Base-by-base conservation (phyloP, 257 asterid genomes). In the Thymus mandschuricus region DNA sequence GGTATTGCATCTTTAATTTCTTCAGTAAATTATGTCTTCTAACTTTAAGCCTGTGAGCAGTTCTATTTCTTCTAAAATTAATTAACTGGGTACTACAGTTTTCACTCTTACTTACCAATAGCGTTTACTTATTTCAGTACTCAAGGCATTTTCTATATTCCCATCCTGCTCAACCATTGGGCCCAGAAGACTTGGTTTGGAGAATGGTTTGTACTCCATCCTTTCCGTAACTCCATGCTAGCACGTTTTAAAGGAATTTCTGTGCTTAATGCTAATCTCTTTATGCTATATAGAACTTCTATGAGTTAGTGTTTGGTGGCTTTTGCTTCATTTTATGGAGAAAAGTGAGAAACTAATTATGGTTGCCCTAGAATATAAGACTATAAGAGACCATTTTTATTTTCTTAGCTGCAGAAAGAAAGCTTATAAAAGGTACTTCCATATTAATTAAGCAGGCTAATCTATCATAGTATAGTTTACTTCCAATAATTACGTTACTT, bases 171-270 rank as follows among this genome's bases (percentile, higher is more conserved):
- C 85, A 83, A 80, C 94, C 88, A 10, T 10, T 92, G 86, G 99
- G 99, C 64, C 96, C 99, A 10, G 99, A 95, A 79, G 99, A 95
- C 83, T 83, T 92, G 45, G 83, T 75, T 46, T 95, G 98, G 98
- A 88, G 97, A 92, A 89, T 92, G 99, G 98, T 92, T 74, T 57
- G 94, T 78, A 29, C 66, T 61, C 80, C 27, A 59, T 50, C 58
- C 72, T 66, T 77, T 27, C 69, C 21, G 21, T 21, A 0, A 21
- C 21, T 21, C 21, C 41, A 31, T 68, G 12, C 3, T 69, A 38
- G 48, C 58, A 6, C 46, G 40, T 15, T 31, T 57, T 52, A 12
- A 1, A 4, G 51, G 46, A 66, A 48, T 27, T 12, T 8, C 30
- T 15, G 29, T 73, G 71, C 30, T 41, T 51, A 68, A 73, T 52